Evolutionary conservation across 805 yeast genomes (phyloP).

Genomic region (Kluyveromyces nonfermentans): DNA sequence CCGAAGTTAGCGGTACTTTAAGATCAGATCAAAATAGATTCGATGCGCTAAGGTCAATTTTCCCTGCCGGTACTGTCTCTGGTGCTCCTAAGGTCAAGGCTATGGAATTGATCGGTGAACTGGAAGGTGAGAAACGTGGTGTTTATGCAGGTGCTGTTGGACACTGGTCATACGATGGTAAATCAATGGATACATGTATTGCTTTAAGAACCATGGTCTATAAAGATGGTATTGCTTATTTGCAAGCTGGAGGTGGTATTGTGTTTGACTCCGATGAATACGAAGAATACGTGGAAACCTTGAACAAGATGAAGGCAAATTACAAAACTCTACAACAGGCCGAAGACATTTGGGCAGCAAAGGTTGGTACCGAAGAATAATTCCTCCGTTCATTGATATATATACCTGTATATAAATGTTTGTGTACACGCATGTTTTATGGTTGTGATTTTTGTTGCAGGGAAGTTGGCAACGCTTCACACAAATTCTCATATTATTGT

Average conservation of each 20-base stretch:
- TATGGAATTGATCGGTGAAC: conserved; percentile 85
- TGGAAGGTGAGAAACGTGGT: conserved; percentile 89
- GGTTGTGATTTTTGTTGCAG: background rate
- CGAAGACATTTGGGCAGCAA: conserved; percentile 63
- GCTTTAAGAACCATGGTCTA: conserved; percentile 95
- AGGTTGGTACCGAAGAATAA: conserved; percentile 21
- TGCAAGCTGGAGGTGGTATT: conserved; percentile 99
- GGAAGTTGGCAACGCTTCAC: too few species aligned
- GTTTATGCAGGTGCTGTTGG: conserved; percentile 99
- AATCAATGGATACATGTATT: conserved; percentile 93
- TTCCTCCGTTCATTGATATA: background rate
- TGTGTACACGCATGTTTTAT: too few species aligned
- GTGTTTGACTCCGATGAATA: conserved; percentile 91
- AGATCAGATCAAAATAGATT: conserved; percentile 79
- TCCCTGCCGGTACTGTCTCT: conserved; percentile 98
- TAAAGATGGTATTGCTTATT: conserved; percentile 80
- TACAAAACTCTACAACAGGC: conserved; percentile 87
- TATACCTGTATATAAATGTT: background rate
- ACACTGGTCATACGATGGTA: conserved; percentile 93
- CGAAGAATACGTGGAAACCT: conserved; percentile 92
- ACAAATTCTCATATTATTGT: too few species aligned
- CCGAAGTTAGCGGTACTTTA: conserved; percentile 87
- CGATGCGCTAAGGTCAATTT: conserved; percentile 94
- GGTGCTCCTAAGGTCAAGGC: conserved; percentile 98
- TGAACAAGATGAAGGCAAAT: conserved; percentile 95